These are phyloP conservation scores for Colletotrichum sp. DNA, from an alignment of 2,329 filamentous ascomycete species.

Conservation along the genomic window DNA sequence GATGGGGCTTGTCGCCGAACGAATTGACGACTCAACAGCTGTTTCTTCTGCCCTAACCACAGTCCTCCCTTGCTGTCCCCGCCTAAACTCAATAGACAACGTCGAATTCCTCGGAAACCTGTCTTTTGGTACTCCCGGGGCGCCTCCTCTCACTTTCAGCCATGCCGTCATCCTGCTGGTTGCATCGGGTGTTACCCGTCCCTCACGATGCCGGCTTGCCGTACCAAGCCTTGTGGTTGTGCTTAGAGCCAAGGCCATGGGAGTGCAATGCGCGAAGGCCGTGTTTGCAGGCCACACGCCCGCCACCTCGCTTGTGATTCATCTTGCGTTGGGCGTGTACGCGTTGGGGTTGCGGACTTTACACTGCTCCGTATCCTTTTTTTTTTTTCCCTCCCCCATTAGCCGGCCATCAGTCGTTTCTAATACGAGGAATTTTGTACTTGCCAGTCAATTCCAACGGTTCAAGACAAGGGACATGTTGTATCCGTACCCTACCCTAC, in stretches of 20 bases:
- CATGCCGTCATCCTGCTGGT: conserved; percentile 10
- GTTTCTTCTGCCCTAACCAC: background rate
- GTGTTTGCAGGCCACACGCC: background rate
- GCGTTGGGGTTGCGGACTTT: background rate
- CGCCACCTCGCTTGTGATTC: conserved; percentile 4
- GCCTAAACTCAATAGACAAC: background rate
- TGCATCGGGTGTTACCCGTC: background rate
- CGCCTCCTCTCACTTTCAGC: background rate
- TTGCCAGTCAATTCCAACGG: background rate
- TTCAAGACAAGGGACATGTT: background rate
- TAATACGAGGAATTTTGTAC: background rate
- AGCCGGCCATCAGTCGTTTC: background rate
- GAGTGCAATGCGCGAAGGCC: background rate
- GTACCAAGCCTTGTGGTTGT: conserved; percentile 14
- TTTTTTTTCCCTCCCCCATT: background rate
- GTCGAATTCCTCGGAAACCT: background rate
- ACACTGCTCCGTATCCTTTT: background rate
- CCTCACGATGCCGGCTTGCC: conserved; percentile 18
- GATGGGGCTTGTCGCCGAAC: background rate
- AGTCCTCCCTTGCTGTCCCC: background rate
- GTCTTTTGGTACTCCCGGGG: background rate
- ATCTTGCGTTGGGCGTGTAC: background rate
- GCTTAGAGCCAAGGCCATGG: background rate
- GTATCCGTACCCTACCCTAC: background rate
- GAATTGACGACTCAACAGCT: background rate